Base-by-base conservation (phyloP, 164 flowering plant genomes). In the Cinnamomum micranthum region DNA sequence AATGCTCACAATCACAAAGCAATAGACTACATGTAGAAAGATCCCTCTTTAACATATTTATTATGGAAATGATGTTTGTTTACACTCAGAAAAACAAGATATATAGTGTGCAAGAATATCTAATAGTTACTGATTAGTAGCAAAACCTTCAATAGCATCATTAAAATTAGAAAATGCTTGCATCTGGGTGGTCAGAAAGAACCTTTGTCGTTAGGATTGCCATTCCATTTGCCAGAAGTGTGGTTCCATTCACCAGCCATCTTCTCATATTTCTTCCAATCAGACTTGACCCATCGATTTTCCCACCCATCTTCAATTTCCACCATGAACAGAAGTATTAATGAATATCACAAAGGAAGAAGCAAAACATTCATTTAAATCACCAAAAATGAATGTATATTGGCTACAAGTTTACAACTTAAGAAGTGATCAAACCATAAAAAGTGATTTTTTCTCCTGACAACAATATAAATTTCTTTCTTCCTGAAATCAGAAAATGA, bases 171-270 rank as follows among this genome's bases (percentile, higher is more conserved):
- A 17, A 59, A 17, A n/a, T 17, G 22, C 63, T 17, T 9, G 47
- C 60, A 55, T 17, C 60, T 55, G 19, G 19, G 60, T 2, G 51
- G 20, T 59, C 6, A 14, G 10, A 2, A 1, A 66, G 24, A 68
- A 92, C 98, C 98, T 92, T 92, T 95, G 76, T 93, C 95, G 67
- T 87, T 81, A 35, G 92, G 70, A 72, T 94, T 97, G 63, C 97
- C 98, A 77, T 81, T 78, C 98, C 98, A 94, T 84, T 90, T 92
- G 17, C 97, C 98, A 78, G 95, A 77, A 5, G 98, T 94, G 87
- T 82, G 84, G 82, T 88, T 92, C 98, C 98, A 95, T 75, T 86
- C 90, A n/a, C 99, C 99, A 77, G 95, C 94, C 83, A 80, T 72
- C 76, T 85, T 90, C 73, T 91, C 99, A 77, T 91, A 95, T 80